Percentiles rank a stretch among this genome's conserved stretches.
These are phyloP conservation scores for Vitrella brassicaformis DNA, from an alignment of 73 alveolate genomes.

Conservation along the genomic window DNA sequence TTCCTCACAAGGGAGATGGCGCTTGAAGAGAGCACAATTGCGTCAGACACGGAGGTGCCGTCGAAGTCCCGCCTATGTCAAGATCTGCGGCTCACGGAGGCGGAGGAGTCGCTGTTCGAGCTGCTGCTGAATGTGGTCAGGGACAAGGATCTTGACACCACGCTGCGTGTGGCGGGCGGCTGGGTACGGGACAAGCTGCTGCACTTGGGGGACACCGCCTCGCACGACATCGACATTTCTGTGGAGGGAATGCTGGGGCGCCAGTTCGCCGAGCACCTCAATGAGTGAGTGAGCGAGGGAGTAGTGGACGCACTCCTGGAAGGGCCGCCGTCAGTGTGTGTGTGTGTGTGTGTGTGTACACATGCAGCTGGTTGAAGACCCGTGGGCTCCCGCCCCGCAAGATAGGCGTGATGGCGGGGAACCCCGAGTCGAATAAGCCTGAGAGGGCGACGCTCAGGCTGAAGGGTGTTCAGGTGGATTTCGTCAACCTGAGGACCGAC, in stretches of 20 bases:
- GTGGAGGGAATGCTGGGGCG: slow-evolving; percentile 88
- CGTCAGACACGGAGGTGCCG: too few relatives aligned
- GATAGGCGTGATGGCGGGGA: slow-evolving; percentile 74
- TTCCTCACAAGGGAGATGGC: too few relatives aligned
- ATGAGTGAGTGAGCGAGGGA: too few relatives aligned
- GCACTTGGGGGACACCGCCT: slow-evolving; percentile 59
- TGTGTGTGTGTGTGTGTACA: too few relatives aligned
- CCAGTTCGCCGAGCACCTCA: slow-evolving; percentile 65
- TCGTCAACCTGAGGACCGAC: slow-evolving; percentile 85
- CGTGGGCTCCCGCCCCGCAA: slow-evolving; percentile 47
- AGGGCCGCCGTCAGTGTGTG: too few relatives aligned
- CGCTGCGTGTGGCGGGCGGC: slow-evolving; percentile 94
- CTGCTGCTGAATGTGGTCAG: background rate
- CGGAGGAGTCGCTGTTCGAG: slow-evolving; percentile 5
- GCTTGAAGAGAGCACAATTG: too few relatives aligned
- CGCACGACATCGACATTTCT: slow-evolving; percentile 91
- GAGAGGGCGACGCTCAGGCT: slow-evolving; percentile 86
- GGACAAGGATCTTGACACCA: slow-evolving; percentile 42
- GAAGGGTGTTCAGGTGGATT: slow-evolving; percentile 66
- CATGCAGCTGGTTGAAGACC: slow-evolving; percentile 38
- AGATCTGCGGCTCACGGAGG: slow-evolving; percentile 5
- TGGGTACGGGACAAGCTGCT: slow-evolving; percentile 97
- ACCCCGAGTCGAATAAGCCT: slow-evolving; percentile 84
- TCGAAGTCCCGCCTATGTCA: too few relatives aligned
- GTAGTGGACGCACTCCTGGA: too few relatives aligned